These are phyloP conservation scores for Hura crepitans DNA, from an alignment of 441 rosid species.

Conservation along the genomic window DNA sequence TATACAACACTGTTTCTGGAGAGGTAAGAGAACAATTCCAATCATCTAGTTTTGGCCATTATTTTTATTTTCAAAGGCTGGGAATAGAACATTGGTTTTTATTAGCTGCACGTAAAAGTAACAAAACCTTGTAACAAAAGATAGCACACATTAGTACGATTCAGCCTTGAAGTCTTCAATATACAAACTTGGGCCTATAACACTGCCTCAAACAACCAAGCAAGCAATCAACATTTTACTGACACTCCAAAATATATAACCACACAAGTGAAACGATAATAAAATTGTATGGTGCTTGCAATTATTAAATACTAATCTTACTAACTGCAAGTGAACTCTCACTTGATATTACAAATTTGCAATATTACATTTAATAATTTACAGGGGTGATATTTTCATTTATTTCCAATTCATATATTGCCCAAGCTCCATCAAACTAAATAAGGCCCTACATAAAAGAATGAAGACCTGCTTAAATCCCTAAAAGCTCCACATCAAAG, in stretches of 20 bases:
- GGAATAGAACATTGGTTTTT: conserved; percentile 10
- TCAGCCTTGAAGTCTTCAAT: background rate
- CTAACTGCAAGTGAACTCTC: background rate
- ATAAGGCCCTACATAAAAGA: background rate
- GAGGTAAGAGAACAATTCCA: conserved; percentile 46
- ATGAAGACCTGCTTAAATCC: background rate
- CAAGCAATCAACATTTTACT: background rate
- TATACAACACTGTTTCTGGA: conserved; percentile 87
- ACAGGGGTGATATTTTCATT: background rate
- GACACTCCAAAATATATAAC: background rate
- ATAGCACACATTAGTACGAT: background rate
- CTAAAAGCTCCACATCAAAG: background rate
- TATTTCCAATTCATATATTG: background rate
- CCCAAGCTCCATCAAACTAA: background rate
- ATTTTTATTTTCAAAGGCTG: background rate
- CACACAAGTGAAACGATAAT: background rate
- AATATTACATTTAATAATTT: background rate
- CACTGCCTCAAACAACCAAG: background rate
- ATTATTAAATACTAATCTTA: background rate
- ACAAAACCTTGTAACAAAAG: background rate
- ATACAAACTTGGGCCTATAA: background rate
- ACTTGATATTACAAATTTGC: background rate
- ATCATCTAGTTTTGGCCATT: background rate
- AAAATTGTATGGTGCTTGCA: background rate
- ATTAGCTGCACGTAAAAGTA: conserved; percentile 14